phyloP scores from a whole-genome alignment of 2,329 filamentous ascomycete genomes.

The Trichoderma sp. region DNA sequence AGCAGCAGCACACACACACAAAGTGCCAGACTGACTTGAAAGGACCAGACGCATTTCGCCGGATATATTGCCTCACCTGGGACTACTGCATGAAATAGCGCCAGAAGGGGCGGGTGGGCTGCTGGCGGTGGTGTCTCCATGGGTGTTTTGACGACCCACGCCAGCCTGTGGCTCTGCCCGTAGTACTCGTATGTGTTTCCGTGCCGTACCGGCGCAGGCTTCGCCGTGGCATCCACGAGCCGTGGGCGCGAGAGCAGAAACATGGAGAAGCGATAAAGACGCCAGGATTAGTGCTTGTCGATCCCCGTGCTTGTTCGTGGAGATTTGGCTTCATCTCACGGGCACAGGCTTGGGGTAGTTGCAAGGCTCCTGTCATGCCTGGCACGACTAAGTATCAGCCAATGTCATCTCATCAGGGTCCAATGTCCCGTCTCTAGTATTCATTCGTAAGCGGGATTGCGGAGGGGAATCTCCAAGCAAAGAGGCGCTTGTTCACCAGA shows the following conservation, averaged over 20 bases:
- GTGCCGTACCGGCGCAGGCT: neutral
- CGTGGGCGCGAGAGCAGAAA: conserved; percentile 25
- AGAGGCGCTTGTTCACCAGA: neutral
- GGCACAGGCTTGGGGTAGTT: neutral
- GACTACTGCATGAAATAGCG: conserved; percentile 31
- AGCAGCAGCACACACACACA: neutral
- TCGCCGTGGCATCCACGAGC: conserved; percentile 25
- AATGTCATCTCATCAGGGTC: too few relatives aligned
- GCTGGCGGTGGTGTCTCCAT: conserved; percentile 11
- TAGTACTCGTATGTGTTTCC: neutral
- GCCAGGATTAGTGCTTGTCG: conserved; percentile 25
- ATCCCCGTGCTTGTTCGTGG: conserved; percentile 28
- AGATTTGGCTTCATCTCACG: conserved; percentile 12
- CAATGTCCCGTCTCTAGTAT: too few relatives aligned
- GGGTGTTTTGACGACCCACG: conserved; percentile 16
- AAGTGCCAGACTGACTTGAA: neutral
- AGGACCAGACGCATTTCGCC: conserved; percentile 6
- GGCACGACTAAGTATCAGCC: too few relatives aligned
- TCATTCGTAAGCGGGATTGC: too few relatives aligned
- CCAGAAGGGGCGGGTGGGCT: conserved; percentile 25
- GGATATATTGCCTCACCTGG: conserved; percentile 28
- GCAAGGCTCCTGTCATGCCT: neutral
- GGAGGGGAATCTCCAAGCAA: neutral
- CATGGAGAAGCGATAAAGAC: conserved; percentile 27
- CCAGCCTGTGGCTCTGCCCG: conserved; percentile 5